These are phyloP conservation scores for Colletotrichum sp. DNA, from an alignment of 2,329 filamentous ascomycete genomes.

Conservation along the genomic window DNA sequence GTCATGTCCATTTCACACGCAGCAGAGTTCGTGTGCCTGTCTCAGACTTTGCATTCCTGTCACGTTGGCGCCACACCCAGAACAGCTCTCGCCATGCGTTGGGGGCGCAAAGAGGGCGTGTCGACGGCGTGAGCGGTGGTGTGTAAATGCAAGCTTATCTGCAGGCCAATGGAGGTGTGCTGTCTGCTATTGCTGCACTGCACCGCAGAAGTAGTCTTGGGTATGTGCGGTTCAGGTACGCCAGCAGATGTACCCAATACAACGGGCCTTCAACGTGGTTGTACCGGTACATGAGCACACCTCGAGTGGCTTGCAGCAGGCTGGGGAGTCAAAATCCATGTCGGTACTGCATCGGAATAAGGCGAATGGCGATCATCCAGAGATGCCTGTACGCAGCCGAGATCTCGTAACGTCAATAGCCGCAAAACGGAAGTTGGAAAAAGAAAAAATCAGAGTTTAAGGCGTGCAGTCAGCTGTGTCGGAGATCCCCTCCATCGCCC, in stretches of 20 bases:
- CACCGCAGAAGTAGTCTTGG: not conserved
- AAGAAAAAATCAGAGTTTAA: not conserved
- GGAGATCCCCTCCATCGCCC: not conserved
- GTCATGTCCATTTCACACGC: not conserved
- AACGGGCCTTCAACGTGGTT: not conserved
- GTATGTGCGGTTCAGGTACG: not conserved
- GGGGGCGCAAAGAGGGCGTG: not conserved
- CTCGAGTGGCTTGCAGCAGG: not conserved
- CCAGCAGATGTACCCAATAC: not conserved
- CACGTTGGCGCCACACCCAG: not conserved
- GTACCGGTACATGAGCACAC: not conserved
- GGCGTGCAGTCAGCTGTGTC: not conserved
- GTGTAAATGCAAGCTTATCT: not conserved
- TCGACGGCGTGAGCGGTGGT: not conserved
- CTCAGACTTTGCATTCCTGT: not conserved
- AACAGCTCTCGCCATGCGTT: not conserved
- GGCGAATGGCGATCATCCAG: constrained; percentile 6
- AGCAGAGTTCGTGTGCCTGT: not conserved
- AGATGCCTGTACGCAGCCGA: not conserved
- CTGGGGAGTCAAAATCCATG: not conserved
- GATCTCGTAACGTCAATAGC: not conserved
- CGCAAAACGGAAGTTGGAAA: not conserved
- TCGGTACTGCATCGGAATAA: constrained; percentile 5
- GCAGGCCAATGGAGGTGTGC: not conserved
- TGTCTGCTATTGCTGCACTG: not conserved